phyloP scores from a whole-genome alignment of 371 early-diverging fungal genomes.

The Mucor mucedo region DNA sequence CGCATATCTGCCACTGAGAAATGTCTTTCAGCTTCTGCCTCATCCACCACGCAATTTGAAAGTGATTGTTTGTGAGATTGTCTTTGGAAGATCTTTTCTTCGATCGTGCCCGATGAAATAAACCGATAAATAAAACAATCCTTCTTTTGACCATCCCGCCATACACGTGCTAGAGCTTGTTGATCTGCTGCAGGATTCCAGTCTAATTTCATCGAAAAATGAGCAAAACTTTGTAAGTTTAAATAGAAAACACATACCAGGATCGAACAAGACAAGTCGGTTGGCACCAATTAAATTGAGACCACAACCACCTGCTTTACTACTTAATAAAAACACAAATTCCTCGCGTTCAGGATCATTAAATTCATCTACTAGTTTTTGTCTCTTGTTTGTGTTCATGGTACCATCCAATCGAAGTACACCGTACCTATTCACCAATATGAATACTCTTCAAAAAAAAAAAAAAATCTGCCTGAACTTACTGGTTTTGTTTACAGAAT shows the following conservation, averaged over 20 bases:
- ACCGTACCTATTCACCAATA: slow-evolving; percentile 57
- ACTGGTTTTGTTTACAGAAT: slow-evolving; percentile 78
- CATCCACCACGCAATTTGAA: slow-evolving; percentile 93
- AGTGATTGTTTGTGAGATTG: slow-evolving; percentile 90
- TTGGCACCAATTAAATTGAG: slow-evolving; percentile 97
- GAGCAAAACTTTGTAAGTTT: neutral
- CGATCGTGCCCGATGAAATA: slow-evolving; percentile 94
- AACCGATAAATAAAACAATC: slow-evolving; percentile 93
- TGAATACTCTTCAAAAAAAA: too few species aligned
- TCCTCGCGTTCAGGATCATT: slow-evolving; percentile 87
- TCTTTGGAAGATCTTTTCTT: slow-evolving; percentile 98
- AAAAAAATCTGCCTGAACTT: slow-evolving; percentile 13
- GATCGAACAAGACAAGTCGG: slow-evolving; percentile 93
- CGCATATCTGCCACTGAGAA: slow-evolving; percentile 90
- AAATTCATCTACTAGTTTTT: slow-evolving; percentile 92
- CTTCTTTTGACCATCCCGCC: slow-evolving; percentile 98
- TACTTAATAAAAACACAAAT: slow-evolving; percentile 94
- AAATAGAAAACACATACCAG: slow-evolving; percentile 26
- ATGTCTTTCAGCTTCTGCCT: slow-evolving; percentile 91
- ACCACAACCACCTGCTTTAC: slow-evolving; percentile 99
- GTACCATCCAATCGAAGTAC: slow-evolving; percentile 91
- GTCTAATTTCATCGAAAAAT: slow-evolving; percentile 26
- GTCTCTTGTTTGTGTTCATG: slow-evolving; percentile 88
- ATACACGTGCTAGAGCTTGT: slow-evolving; percentile 93
- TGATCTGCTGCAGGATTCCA: slow-evolving; percentile 87